Conservation (phyloP, 345 rosid genomes). For the Raphanus sativus region DNA sequence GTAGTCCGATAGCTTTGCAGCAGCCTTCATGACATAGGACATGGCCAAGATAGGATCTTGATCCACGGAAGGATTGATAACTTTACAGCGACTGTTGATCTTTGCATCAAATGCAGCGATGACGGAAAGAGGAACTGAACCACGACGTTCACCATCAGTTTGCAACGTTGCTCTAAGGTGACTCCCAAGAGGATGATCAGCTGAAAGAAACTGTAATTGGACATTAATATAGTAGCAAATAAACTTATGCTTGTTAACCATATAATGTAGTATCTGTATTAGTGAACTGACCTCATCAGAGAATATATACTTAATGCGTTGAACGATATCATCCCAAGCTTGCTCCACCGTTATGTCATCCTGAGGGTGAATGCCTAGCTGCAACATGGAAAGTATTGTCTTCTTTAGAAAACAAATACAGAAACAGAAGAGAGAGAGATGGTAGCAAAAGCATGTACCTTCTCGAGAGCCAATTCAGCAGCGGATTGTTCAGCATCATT, state of each 20-base stretch:
- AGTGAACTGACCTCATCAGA: constrained; percentile 63
- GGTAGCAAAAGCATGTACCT: constrained; percentile 42
- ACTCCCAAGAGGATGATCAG: constrained; percentile 63
- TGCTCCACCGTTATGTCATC: constrained; percentile 48
- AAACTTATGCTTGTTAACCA: not conserved
- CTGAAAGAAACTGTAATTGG: constrained; percentile 57
- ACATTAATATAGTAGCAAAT: not conserved
- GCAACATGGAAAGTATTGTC: constrained; percentile 35
- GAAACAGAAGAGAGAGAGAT: not conserved
- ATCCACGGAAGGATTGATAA: constrained; percentile 57
- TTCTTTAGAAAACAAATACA: not conserved
- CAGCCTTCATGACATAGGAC: constrained; percentile 30
- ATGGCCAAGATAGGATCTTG: constrained; percentile 53
- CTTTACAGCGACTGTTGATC: constrained; percentile 55
- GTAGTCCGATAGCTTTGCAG: constrained; percentile 44
- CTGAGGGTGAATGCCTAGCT: constrained; percentile 60
- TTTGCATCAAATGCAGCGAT: constrained; percentile 63
- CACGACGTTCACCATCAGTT: constrained; percentile 53
- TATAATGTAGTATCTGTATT: no score
- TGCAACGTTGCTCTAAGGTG: constrained; percentile 65
- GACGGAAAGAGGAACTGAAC: constrained; percentile 63
- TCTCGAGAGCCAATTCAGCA: constrained; percentile 71
- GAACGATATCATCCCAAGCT: constrained; percentile 54
- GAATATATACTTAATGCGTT: constrained; percentile 33
- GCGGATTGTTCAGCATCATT: constrained; percentile 83